Conservation (phyloP, 805 yeast species). For the Metschnikowia chrysomelidarum region DNA sequence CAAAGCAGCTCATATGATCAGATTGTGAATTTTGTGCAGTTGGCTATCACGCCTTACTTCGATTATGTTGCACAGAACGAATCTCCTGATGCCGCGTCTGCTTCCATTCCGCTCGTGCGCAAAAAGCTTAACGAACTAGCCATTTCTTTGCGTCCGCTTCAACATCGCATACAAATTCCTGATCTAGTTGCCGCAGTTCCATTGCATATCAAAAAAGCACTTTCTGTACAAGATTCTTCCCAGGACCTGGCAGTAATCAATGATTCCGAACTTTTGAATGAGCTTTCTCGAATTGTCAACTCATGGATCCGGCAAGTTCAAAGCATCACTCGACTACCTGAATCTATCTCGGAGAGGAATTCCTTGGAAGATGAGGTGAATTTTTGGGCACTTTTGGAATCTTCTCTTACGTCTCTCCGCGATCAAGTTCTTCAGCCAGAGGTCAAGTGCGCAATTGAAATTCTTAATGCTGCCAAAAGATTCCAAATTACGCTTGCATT, state of each 20-base stretch:
- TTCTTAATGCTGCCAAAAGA: slow-evolving; percentile 68
- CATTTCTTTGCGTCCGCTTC: slow-evolving; percentile 62
- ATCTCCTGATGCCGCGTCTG: slow-evolving; percentile 8
- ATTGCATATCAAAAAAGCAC: slow-evolving; percentile 35
- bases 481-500: slow-evolving; percentile 77
- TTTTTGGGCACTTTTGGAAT: slow-evolving; percentile 76
- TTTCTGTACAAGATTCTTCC: slow-evolving; percentile 27
- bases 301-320: slow-evolving; percentile 70
- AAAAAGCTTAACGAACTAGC: slow-evolving; percentile 69
- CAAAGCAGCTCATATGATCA: slow-evolving; percentile 5
- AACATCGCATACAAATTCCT: slow-evolving; percentile 67
- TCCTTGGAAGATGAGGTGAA: slow-evolving; percentile 60
- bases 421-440: slow-evolving; percentile 56
- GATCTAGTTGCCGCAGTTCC: slow-evolving; percentile 54
- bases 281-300: slow-evolving; percentile 66
- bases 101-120: slow-evolving; percentile 27
- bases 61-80: slow-evolving; percentile 39
- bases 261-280: slow-evolving; percentile 61
- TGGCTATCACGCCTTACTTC: slow-evolving; percentile 70
- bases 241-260: slow-evolving; percentile 19
- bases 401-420: slow-evolving; percentile 52
- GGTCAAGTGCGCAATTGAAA: slow-evolving; percentile 54
- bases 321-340: slow-evolving; percentile 49
- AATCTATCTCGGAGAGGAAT: slow-evolving; percentile 54
- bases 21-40: slow-evolving; percentile 55